phyloP scores from a whole-genome alignment of 352 stramenopile genomes.

The Elongisporangium prolatum region DNA sequence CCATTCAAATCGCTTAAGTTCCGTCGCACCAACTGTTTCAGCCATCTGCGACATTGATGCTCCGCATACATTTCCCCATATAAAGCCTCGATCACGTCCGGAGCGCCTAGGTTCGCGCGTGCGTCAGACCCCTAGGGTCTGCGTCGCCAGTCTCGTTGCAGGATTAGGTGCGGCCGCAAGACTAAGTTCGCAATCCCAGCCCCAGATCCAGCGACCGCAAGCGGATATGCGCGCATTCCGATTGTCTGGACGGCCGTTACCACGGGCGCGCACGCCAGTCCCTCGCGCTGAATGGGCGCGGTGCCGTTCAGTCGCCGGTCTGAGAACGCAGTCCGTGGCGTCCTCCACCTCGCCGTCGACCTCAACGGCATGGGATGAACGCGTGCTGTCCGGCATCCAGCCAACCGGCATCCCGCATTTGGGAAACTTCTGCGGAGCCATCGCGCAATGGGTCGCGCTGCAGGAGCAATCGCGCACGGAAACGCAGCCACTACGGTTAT shows the following conservation, averaged over 20 bases:
- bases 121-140: not conserved
- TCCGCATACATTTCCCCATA: not conserved
- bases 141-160: not conserved
- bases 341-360: conserved; percentile 3
- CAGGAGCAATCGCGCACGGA: conserved; percentile 52
- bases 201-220: not conserved
- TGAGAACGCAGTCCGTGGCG: not conserved
- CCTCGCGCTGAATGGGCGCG: not conserved
- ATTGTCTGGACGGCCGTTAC: conserved; percentile 2
- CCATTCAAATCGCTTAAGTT: not conserved
- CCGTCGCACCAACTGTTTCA: not conserved
- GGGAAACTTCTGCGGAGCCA: conserved; percentile 98
- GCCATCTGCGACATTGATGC: not conserved
- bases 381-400: conserved; percentile 97
- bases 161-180: not conserved
- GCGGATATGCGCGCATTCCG: not conserved
- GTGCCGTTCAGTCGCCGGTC: not conserved
- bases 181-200: not conserved
- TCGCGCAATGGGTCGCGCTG: conserved; percentile 96
- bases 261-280: conserved; percentile 1
- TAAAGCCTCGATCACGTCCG: not conserved
- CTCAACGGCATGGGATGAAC: conserved; percentile 18
- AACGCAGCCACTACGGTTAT: conserved; percentile 24
- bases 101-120: not conserved
- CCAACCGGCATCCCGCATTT: conserved; percentile 97